Conservation (phyloP, 2,329 filamentous ascomycete genomes). For the Tolypocladium cylindrosporum region DNA sequence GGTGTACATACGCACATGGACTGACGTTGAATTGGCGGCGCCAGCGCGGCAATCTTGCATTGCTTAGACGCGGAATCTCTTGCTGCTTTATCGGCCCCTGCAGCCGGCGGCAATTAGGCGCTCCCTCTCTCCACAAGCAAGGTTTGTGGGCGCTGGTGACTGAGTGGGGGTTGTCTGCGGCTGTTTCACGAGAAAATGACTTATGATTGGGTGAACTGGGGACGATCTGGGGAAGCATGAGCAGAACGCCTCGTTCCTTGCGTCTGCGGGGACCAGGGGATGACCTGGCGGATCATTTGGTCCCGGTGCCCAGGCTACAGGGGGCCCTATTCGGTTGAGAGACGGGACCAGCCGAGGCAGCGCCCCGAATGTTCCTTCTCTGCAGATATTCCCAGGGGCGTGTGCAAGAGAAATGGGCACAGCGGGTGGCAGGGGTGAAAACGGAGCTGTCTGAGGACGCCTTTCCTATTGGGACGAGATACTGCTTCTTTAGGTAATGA, state of each 20-base stretch:
- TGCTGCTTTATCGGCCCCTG: conserved; percentile 27
- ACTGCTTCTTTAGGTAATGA: conserved; percentile 20
- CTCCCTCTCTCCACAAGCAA: conserved; percentile 13
- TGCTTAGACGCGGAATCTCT: conserved; percentile 26
- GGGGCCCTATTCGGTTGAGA: conserved; percentile 3
- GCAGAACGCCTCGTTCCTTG: conserved; percentile 33
- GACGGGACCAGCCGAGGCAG: background rate
- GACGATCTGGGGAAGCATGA: conserved; percentile 25
- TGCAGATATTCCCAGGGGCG: background rate
- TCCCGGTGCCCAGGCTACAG: conserved; percentile 10
- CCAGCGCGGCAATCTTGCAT: conserved; percentile 23
- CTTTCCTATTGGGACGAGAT: conserved; percentile 22
- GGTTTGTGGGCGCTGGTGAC: conserved; percentile 14
- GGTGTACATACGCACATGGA: conserved; percentile 9
- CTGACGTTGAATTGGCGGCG: conserved; percentile 18
- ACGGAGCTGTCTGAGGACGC: conserved; percentile 11
- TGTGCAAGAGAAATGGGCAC: background rate
- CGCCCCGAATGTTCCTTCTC: background rate
- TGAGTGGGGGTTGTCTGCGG: conserved; percentile 18
- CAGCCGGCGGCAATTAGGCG: conserved; percentile 14
- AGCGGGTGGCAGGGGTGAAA: background rate
- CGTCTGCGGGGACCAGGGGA: conserved; percentile 14
- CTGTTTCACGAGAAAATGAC: conserved; percentile 37
- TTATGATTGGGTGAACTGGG: conserved; percentile 40
- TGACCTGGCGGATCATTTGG: conserved; percentile 3